Conservation (phyloP, 2,329 filamentous ascomycete genomes). For the Laburnicola sp. region DNA sequence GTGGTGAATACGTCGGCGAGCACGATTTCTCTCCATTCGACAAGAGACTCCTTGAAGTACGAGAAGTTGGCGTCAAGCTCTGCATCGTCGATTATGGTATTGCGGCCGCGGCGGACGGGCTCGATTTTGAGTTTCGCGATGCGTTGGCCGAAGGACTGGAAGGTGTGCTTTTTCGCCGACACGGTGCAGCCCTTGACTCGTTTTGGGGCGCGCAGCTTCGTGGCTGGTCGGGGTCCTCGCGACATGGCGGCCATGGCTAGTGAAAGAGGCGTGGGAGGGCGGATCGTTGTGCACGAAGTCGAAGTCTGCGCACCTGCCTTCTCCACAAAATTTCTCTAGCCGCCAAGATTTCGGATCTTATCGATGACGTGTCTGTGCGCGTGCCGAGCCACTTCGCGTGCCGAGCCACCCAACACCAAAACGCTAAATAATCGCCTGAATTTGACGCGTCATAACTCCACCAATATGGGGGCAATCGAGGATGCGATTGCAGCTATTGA, state of each 20-base stretch:
- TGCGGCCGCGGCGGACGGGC: slow-evolving; percentile 84
- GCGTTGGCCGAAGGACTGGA: slow-evolving; percentile 87
- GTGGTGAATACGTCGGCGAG: slow-evolving; percentile 76
- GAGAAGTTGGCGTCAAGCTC: slow-evolving; percentile 77
- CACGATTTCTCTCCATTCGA: slow-evolving; percentile 91
- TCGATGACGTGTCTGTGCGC: background rate
- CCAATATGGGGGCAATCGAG: too few relatives aligned
- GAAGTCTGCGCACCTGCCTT: slow-evolving; percentile 1
- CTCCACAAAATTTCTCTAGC: slow-evolving; percentile 37
- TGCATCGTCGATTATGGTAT: slow-evolving; percentile 79
- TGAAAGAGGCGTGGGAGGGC: slow-evolving; percentile 12
- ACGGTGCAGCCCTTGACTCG: slow-evolving; percentile 68
- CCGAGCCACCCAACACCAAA: too few relatives aligned
- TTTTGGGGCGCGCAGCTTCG: slow-evolving; percentile 59
- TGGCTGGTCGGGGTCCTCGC: slow-evolving; percentile 33
- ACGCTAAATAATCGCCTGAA: too few relatives aligned
- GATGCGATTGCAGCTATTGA: too few relatives aligned
- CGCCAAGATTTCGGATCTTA: slow-evolving; percentile 25
- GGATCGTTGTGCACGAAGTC: slow-evolving; percentile 7
- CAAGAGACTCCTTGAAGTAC: slow-evolving; percentile 79
- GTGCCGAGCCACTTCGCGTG: background rate
- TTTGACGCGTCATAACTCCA: too few relatives aligned
- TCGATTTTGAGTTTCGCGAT: slow-evolving; percentile 92
- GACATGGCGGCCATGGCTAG: slow-evolving; percentile 50
- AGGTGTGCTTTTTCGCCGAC: slow-evolving; percentile 82